Conservation (phyloP, 495 filamentous ascomycete species). For the Aspergillus sparsus region DNA sequence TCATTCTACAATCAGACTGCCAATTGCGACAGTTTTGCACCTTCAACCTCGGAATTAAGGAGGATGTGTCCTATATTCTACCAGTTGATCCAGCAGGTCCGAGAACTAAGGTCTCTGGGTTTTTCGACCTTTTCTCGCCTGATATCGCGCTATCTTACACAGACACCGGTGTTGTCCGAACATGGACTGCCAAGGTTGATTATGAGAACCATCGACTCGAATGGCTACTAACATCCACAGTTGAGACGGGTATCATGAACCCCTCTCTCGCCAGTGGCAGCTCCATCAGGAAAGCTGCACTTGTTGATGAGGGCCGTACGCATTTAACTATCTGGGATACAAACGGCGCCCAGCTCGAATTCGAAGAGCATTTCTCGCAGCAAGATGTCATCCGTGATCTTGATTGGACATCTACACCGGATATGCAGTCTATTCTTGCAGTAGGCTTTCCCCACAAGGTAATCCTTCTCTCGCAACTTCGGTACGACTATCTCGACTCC, state of each 20-base stretch:
- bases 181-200: slow-evolving; percentile 83
- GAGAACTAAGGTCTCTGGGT: slow-evolving; percentile 68
- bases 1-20: slow-evolving; percentile 29
- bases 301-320: slow-evolving; percentile 73
- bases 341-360: slow-evolving; percentile 78
- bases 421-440: slow-evolving; percentile 86
- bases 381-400: slow-evolving; percentile 80
- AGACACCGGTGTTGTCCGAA: slow-evolving; percentile 68
- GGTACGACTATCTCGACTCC: slow-evolving; percentile 89
- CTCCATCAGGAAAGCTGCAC: slow-evolving; percentile 81
- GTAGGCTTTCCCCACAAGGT: slow-evolving; percentile 88
- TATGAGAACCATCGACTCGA: slow-evolving; percentile 56
- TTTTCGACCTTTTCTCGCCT: slow-evolving; percentile 82
- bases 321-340: slow-evolving; percentile 91
- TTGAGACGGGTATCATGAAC: slow-evolving; percentile 75
- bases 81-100: slow-evolving; percentile 90
- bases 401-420: slow-evolving; percentile 93
- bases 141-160: slow-evolving; percentile 91
- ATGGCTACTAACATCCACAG: slow-evolving; percentile 81
- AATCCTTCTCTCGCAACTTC: slow-evolving; percentile 82
- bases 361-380: slow-evolving; percentile 68
- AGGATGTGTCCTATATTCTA: slow-evolving; percentile 78
- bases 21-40: slow-evolving; percentile 65
- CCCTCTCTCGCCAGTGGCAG: slow-evolving; percentile 82
- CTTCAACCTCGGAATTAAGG: slow-evolving; percentile 70